Base-by-base conservation (phyloP, 2,329 filamentous ascomycete species). In the Macrophomina pseudophaseolina region DNA sequence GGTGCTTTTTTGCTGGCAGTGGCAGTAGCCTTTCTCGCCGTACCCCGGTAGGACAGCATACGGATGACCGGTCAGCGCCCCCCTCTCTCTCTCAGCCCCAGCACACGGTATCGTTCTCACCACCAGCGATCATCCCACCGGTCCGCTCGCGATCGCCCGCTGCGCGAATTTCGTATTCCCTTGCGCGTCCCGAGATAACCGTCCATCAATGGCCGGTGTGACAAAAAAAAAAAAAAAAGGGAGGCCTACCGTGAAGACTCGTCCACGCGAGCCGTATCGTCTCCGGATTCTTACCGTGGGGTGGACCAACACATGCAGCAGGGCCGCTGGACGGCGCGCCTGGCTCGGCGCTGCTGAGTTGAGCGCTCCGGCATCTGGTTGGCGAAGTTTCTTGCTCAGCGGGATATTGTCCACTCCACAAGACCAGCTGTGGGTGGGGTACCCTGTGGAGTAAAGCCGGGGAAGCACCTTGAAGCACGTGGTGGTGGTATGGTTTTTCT, bases 391-490 rank as follows among this genome's bases (percentile, higher is more conserved):
- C 35, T 49, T 23, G 46, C n/a, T 28, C 4, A 18, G 46, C 46
- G 46, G n/a, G 23, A 49, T 49, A 23, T 16, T 49, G 46, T 5
- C 8, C 8, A 4, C 46, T 49, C 46, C 42, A 14, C 42, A 14
- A 44, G 9, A 14, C 7, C 12, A 44, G 48, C 18, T 8, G 7
- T 18, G 7, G 16, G 42, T 14, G 42, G 42, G 42, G 42, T n/a
- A 44, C 11, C 8, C 28, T 44, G 53, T 48, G 40, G 40, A 48
- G 40, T 46, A 48, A 30, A 38, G 42, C 40, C 56, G 56, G 23
- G 40, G 40, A 59, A 59, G 16, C 28, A 59, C 56, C 56, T 59
- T 59, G 40, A 46, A 32, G 54, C 54, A 59, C 35, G 38, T 44
- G 28, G 7, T 58, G n/a, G 51, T 35, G 28, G 32, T 40, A 32